phyloP scores from a whole-genome alignment of 768 basidiomycete species.

The Podaxis sp. region DNA sequence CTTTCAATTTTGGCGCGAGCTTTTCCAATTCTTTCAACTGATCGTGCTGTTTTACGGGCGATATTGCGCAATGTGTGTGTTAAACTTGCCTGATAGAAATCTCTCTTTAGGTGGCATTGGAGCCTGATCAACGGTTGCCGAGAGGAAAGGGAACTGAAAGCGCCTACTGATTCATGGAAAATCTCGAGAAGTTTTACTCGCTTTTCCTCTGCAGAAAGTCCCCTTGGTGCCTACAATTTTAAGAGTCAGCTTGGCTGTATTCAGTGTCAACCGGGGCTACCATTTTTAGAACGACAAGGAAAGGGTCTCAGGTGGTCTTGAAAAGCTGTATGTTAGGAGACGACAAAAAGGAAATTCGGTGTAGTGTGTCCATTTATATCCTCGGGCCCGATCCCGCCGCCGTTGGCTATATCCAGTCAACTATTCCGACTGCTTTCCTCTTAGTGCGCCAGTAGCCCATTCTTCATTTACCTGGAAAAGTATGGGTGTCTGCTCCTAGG shows the following conservation, averaged over 20 bases:
- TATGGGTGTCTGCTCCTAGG: not conserved
- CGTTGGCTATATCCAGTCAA: not conserved
- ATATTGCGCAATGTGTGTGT: no score
- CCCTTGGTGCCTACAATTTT: slow-evolving; percentile 63
- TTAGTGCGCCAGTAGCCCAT: not conserved
- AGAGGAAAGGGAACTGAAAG: not conserved
- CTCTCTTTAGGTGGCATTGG: slow-evolving; percentile 50
- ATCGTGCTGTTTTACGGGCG: not conserved
- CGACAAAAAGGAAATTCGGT: not conserved
- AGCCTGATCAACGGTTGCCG: not conserved
- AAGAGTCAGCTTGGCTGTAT: not conserved
- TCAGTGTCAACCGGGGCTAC: not conserved
- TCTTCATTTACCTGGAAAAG: not conserved
- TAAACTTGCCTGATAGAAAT: slow-evolving; percentile 51
- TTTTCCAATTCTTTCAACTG: slow-evolving; percentile 94
- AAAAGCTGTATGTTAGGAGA: not conserved
- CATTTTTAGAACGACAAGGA: not conserved
- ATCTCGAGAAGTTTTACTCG: slow-evolving; percentile 86
- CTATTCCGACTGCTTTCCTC: not conserved
- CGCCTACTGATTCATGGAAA: slow-evolving; percentile 82
- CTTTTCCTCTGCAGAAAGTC: slow-evolving; percentile 89
- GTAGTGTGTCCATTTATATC: not conserved
- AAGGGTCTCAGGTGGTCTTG: not conserved
- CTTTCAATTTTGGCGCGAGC: slow-evolving; percentile 83
- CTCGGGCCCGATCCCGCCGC: not conserved